Evolutionary conservation across 257 asterid species (phyloP).

Genomic region (Nicotiana otophora): DNA sequence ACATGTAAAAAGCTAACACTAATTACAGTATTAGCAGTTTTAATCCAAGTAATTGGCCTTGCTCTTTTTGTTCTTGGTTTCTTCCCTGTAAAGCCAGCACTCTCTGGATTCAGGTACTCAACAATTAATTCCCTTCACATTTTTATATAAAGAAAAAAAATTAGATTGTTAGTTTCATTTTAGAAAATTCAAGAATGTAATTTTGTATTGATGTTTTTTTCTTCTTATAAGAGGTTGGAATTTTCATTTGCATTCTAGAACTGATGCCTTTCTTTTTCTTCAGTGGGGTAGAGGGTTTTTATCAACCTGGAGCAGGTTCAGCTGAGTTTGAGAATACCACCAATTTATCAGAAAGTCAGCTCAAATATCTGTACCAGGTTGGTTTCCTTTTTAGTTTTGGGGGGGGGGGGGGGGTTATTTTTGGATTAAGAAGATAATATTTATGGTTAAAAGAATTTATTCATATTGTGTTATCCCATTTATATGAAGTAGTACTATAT

Average conservation of each 20-base stretch:
- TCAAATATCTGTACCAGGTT: constrained; percentile 64
- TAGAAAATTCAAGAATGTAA: background rate
- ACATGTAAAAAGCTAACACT: constrained; percentile 53
- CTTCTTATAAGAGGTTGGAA: background rate
- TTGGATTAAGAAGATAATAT: background rate
- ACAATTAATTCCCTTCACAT: background rate
- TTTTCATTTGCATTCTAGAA: background rate
- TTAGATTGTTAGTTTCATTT: background rate
- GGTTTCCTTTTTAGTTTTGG: constrained; percentile 3
- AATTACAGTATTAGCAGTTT: constrained; percentile 44
- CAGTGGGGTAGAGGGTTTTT: constrained; percentile 80
- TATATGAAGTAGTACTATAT: background rate
- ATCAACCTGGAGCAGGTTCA: constrained; percentile 49
- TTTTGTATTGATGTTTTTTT: background rate
- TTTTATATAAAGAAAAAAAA: background rate
- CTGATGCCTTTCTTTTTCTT: background rate
- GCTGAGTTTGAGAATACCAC: constrained; percentile 33
- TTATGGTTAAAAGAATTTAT: background rate
- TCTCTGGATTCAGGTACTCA: constrained; percentile 63
- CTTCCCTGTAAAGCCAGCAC: constrained; percentile 80
- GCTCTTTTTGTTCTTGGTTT: constrained; percentile 63
- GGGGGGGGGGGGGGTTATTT: background rate
- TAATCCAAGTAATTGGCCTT: constrained; percentile 63
- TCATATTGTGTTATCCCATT: background rate
- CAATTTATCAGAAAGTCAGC: constrained; percentile 43